Conservation (phyloP, 2,329 filamentous ascomycete species). For the Alternaria angustiovoidea region DNA sequence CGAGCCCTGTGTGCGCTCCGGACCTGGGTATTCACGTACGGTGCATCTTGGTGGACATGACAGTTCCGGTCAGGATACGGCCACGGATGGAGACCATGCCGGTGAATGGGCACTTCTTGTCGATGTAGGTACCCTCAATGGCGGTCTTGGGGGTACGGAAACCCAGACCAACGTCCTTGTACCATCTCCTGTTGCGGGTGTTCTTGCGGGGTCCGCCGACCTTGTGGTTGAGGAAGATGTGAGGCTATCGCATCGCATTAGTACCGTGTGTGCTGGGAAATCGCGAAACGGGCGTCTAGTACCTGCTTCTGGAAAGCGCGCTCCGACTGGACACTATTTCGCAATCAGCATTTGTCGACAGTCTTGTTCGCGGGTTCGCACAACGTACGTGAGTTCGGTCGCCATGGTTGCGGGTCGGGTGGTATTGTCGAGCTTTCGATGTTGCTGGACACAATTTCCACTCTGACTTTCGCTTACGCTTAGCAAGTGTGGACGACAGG, state of each 20-base stretch:
- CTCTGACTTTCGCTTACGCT: constrained; percentile 14
- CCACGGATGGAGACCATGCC: constrained; percentile 99
- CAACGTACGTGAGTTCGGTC: constrained; percentile 55
- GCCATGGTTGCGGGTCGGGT: constrained; percentile 53
- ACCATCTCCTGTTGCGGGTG: constrained; percentile 77
- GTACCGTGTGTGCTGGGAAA: constrained; percentile 30
- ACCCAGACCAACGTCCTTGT: constrained; percentile 99
- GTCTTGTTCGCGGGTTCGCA: constrained; percentile 9
- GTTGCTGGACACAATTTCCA: constrained; percentile 21
- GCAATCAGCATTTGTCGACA: constrained; percentile 34
- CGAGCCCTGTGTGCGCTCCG: neutral
- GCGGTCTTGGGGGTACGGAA: constrained; percentile 98
- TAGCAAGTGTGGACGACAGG: constrained; percentile 13
- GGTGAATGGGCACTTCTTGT: constrained; percentile 99
- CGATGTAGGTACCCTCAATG: constrained; percentile 99
- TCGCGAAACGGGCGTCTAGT: constrained; percentile 32
- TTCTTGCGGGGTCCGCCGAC: constrained; percentile 68
- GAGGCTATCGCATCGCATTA: constrained; percentile 72
- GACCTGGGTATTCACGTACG: constrained; percentile 58
- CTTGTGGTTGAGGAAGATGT: constrained; percentile 99
- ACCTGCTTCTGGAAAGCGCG: constrained; percentile 94
- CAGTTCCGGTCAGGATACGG: constrained; percentile 99
- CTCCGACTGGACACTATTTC: constrained; percentile 97
- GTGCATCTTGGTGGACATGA: constrained; percentile 99
- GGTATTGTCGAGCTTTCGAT: constrained; percentile 43